phyloP scores from a whole-genome alignment of 2,329 filamentous ascomycete species.

The Davidsoniella neocaledoniae region DNA sequence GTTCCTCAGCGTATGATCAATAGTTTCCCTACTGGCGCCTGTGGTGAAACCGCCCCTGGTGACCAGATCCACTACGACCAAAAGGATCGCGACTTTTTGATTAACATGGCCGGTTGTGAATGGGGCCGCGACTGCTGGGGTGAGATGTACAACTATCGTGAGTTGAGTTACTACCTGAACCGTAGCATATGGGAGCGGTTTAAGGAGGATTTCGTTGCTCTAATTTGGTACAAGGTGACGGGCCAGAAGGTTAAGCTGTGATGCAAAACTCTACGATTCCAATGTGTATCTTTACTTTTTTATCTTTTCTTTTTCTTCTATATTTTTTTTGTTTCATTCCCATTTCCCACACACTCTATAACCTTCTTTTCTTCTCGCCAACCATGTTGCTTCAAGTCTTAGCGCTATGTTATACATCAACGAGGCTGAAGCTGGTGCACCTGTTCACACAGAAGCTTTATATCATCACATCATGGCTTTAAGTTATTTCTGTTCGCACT shows the following conservation, averaged over 20 bases:
- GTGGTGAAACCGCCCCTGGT: slow-evolving; percentile 55
- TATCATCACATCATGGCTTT: neutral
- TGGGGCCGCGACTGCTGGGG: slow-evolving; percentile 96
- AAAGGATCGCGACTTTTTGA: slow-evolving; percentile 74
- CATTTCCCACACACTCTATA: neutral
- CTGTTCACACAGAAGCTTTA: too few relatives aligned
- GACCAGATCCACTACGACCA: slow-evolving; percentile 71
- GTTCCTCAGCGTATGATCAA: slow-evolving; percentile 85
- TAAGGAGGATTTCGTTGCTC: slow-evolving; percentile 47
- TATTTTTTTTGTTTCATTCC: slow-evolving; percentile 4
- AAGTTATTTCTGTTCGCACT: neutral
- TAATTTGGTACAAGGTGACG: slow-evolving; percentile 46
- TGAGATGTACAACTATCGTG: slow-evolving; percentile 90
- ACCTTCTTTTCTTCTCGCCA: neutral
- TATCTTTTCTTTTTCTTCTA: slow-evolving; percentile 2
- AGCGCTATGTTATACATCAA: neutral
- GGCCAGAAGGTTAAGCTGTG: slow-evolving; percentile 42
- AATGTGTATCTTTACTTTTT: slow-evolving; percentile 11
- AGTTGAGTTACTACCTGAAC: slow-evolving; percentile 82
- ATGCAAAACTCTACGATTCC: slow-evolving; percentile 14
- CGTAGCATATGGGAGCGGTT: slow-evolving; percentile 63
- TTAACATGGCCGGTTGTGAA: slow-evolving; percentile 97
- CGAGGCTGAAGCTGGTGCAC: too few relatives aligned
- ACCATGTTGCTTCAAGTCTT: neutral
- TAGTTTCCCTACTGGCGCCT: slow-evolving; percentile 82